These are phyloP conservation scores for Quercus berberidifolia DNA, from an alignment of 306 rosid genomes.

Conservation along the genomic window DNA sequence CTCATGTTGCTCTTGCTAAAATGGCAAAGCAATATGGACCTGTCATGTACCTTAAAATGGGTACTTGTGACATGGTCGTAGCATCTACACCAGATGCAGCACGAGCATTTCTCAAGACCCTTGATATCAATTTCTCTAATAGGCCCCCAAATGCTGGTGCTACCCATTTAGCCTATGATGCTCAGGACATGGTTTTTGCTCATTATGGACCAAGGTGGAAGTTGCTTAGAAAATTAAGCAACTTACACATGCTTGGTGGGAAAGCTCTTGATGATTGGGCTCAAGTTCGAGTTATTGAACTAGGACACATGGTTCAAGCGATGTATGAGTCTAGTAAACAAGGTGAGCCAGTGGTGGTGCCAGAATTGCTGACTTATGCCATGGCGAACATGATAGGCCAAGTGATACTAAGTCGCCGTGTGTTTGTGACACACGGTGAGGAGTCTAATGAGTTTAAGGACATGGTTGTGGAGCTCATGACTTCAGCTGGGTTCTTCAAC, in stretches of 20 bases:
- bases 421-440: slow-evolving; percentile 17
- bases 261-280: slow-evolving; percentile 29
- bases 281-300: not conserved
- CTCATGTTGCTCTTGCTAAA: slow-evolving; percentile 39
- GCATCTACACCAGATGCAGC: slow-evolving; percentile 37
- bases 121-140: slow-evolving; percentile 33
- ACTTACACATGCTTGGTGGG: slow-evolving; percentile 40
- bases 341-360: slow-evolving; percentile 9
- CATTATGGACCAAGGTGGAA: slow-evolving; percentile 35
- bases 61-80: slow-evolving; percentile 39
- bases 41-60: slow-evolving; percentile 46
- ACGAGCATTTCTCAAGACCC: slow-evolving; percentile 31
- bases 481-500: slow-evolving; percentile 23
- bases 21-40: slow-evolving; percentile 42
- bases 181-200: slow-evolving; percentile 45
- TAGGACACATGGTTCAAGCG: slow-evolving; percentile 16
- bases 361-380: slow-evolving; percentile 20
- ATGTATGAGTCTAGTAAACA: slow-evolving; percentile 16
- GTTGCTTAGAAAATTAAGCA: slow-evolving; percentile 26
- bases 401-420: slow-evolving; percentile 23
- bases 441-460: slow-evolving; percentile 38
- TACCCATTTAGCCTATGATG: slow-evolving; percentile 34
- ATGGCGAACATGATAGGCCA: slow-evolving; percentile 36
- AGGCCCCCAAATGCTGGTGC: slow-evolving; percentile 47
- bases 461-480: slow-evolving; percentile 40